Base-by-base conservation (phyloP, 2,329 filamentous ascomycete genomes). In the Berkeleyomyces basicola region DNA sequence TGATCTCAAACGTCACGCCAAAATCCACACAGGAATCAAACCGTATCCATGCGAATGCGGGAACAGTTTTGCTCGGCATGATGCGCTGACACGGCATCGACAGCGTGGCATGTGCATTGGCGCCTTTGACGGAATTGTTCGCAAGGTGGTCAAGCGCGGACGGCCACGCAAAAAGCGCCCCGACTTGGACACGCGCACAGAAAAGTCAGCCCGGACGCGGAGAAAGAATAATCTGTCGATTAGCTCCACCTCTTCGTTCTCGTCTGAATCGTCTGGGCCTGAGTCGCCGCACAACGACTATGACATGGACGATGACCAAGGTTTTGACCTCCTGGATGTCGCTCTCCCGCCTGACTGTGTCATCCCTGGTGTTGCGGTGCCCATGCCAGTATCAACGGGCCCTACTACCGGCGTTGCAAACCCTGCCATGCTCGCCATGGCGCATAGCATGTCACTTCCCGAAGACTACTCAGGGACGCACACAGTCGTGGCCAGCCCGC, bases 51-150 rank as follows among this genome's bases (percentile, higher is more conserved):
- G 93, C 74, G 85, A 90, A 66, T 99, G 93, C 71, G 90, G 92
- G 63, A 95, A 95, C 73, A 90, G 86, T 67, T 99, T 99, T 72
- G 92, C 92, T 42, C 84, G 93, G 63, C 92, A 97, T 70, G 93
- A 99, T 72, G 93, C 93, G 14, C 80, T 99, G 61, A 97, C 93
- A 31, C 83, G 93, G 63, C 93, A 99, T 72, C 84, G 91, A 61
- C 93, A 97, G 73, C 85, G 93, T 47, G 93, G 92, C 62, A 96
- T 96, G 88, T 99, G 93, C 73, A 86, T 93, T 63, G 93, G 93
- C 63, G 92, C 90, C 4, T 95, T 97, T 69, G 90, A 95, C 66
- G 91, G 91, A 46, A 76, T 82, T 11, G 80, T 82, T 5, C 76
- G 80, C 59, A 83, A 82, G 70, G 75, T 78, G 5, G 81, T 80